Conservation (phyloP, 257 asterid genomes). For the Penstemon newberryi region DNA sequence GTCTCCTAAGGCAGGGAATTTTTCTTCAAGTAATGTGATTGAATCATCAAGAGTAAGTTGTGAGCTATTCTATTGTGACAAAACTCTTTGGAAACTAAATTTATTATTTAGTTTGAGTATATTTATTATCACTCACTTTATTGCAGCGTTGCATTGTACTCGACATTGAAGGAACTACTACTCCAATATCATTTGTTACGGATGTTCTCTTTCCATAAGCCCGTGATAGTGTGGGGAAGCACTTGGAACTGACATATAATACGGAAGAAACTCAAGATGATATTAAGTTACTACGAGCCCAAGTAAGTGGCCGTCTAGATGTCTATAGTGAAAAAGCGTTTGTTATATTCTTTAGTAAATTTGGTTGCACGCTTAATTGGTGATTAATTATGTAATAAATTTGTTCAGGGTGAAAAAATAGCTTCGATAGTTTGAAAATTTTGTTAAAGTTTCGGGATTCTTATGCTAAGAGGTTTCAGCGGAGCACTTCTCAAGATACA, state of each 20-base stretch:
- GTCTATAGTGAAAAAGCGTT: background rate
- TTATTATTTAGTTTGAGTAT: constrained; percentile 17
- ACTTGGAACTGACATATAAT: constrained; percentile 76
- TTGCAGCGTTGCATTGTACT: constrained; percentile 83
- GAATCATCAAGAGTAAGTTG: constrained; percentile 62
- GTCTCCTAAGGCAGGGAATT: background rate
- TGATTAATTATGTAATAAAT: too few species aligned
- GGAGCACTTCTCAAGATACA: too few species aligned
- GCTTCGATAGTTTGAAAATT: too few species aligned
- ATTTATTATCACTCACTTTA: background rate
- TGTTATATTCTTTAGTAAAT: constrained; percentile 12
- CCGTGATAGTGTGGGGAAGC: constrained; percentile 84
- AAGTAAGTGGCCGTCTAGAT: constrained; percentile 46
- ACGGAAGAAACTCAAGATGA: constrained; percentile 82
- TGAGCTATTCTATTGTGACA: constrained; percentile 18
- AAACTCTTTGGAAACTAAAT: background rate
- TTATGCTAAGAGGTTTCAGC: too few species aligned
- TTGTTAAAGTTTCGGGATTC: too few species aligned
- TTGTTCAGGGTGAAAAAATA: too few species aligned
- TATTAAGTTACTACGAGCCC: constrained; percentile 70
- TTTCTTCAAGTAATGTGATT: constrained; percentile 35
- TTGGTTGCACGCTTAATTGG: too few species aligned
- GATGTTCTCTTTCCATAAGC: constrained; percentile 96
- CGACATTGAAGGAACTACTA: constrained; percentile 97
- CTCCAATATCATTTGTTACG: constrained; percentile 91